Evolutionary conservation across 805 yeast genomes (phyloP), one percentile per base, ranked within the genome.

Genomic region (Metschnikowia shivogae): DNA sequence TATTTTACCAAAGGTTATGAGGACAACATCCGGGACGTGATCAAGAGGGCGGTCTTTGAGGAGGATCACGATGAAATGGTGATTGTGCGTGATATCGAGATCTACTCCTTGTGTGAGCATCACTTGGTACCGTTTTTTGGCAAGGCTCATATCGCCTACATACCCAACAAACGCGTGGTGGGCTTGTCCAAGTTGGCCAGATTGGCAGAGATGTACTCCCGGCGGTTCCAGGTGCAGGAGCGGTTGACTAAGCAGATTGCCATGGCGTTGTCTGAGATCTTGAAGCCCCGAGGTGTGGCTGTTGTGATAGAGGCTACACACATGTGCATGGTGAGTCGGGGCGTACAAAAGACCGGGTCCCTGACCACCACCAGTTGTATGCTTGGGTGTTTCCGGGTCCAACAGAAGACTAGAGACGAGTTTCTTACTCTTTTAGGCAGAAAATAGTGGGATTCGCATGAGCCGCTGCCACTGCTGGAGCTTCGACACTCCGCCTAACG

Each of bases 31-130:
- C 77, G 87, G 50, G 96, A 88, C 60, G 96, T 89, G 24, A 86
- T 93, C 59, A 92, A 93, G 58, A 77, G 90, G 49, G 99, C 99
- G 0, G 95, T 93, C 6, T 93, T 93, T 57, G 97, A 93, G 63
- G 98, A 93, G 63, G 96, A 93, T 62, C 99, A 93, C 62, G 98
- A 93, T 64, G 99, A 93, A 62, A 93, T 93, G 98, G 98, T 93
- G 39, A 90, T 93, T 52, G 99, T 93, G 22, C 78, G 92, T 60
- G 97, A 93, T 65, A 93, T 93, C 46, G 96, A 89, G 56, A 80
- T 93, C 43, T 86, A 83, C 63, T 88, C 97, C 3, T 73, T 93
- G 43, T 93, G 99, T 67, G 99, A 93, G 68, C 99, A 93, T 64
- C 99, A 93, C 68, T 71, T 93, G 58, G 99, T 95, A 24, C 99